phyloP scores from a whole-genome alignment of 2,329 filamentous ascomycete species.

The Aspergillus fijiensis region DNA sequence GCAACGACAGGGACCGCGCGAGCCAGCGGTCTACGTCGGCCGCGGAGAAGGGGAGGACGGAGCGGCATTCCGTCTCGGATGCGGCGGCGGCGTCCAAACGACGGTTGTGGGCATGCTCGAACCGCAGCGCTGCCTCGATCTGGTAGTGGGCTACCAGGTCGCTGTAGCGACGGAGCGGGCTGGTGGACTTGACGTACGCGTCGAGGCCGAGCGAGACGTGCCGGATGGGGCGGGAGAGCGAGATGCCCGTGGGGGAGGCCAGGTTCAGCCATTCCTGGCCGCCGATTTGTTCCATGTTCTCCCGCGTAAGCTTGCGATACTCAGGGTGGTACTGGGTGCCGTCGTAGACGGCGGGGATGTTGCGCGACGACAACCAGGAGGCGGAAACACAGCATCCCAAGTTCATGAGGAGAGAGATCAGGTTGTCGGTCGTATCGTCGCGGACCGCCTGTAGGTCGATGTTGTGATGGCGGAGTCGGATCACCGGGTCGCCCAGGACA shows the following conservation, averaged over 20 bases:
- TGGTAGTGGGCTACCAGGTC: slow-evolving; percentile 65
- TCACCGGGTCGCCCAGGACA: slow-evolving; percentile 45
- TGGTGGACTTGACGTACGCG: slow-evolving; percentile 59
- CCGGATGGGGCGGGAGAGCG: slow-evolving; percentile 48
- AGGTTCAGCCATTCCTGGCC: slow-evolving; percentile 39
- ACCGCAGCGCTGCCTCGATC: slow-evolving; percentile 60
- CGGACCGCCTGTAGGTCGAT: slow-evolving; percentile 38
- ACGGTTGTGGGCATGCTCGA: slow-evolving; percentile 51
- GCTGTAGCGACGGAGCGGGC: slow-evolving; percentile 59
- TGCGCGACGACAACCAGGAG: slow-evolving; percentile 37
- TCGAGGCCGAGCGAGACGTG: slow-evolving; percentile 54
- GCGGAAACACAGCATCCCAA: slow-evolving; percentile 47
- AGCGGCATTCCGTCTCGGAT: slow-evolving; percentile 14
- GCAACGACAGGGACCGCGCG: slow-evolving; percentile 42
- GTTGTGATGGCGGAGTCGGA: slow-evolving; percentile 32
- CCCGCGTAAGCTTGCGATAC: slow-evolving; percentile 40
- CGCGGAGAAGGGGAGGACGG: slow-evolving; percentile 52
- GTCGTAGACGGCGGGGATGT: slow-evolving; percentile 38
- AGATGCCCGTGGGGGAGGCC: slow-evolving; percentile 40
- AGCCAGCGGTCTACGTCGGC: slow-evolving; percentile 52
- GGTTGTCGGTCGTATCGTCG: slow-evolving; percentile 39
- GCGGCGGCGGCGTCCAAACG: slow-evolving; percentile 37
- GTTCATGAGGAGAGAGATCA: slow-evolving; percentile 55
- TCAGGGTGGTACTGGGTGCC: slow-evolving; percentile 41
- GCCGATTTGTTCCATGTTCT: slow-evolving; percentile 45